Percentiles rank a stretch among this genome's conserved stretches.
Evolutionary conservation across 2,329 filamentous ascomycete species (phyloP).

Genomic region (Huntiella omanensis): DNA sequence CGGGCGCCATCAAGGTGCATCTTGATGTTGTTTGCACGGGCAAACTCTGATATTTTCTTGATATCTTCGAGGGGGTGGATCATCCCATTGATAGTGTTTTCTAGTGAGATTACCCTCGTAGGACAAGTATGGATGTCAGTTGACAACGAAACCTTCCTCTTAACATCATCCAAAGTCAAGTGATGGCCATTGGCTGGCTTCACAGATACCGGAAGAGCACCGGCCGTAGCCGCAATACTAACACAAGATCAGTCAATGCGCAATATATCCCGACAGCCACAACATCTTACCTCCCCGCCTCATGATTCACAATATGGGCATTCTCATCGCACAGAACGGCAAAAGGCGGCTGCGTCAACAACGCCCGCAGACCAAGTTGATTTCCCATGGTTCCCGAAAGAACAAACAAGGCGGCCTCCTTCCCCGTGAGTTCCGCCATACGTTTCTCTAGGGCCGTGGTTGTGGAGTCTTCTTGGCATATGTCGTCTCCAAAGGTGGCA

Average conservation of each 20-base stretch:
- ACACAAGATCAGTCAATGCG: background rate
- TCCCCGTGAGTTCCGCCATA: constrained; percentile 53
- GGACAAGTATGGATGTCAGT: constrained; percentile 63
- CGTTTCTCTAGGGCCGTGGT: constrained; percentile 59
- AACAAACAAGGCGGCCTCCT: constrained; percentile 62
- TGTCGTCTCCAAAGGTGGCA: constrained; percentile 65
- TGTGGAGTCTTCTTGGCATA: constrained; percentile 61
- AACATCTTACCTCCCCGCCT: constrained; percentile 36
- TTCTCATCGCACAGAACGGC: constrained; percentile 61
- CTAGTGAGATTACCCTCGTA: constrained; percentile 62
- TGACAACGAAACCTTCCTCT: constrained; percentile 42
- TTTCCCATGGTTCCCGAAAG: constrained; percentile 91
- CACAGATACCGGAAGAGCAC: constrained; percentile 49
- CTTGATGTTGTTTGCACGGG: constrained; percentile 40
- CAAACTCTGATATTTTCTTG: constrained; percentile 51
- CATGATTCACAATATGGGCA: constrained; percentile 54
- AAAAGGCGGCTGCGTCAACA: constrained; percentile 64
- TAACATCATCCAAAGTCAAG: constrained; percentile 59
- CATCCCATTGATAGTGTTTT: constrained; percentile 69
- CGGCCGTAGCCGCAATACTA: constrained; percentile 51
- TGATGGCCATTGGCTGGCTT: constrained; percentile 52
- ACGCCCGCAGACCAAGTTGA: constrained; percentile 61
- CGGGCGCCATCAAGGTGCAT: constrained; percentile 66
- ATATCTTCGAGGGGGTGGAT: constrained; percentile 60
- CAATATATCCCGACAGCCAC: background rate